A percentile compares a stretch with the other conserved stretches of the same genome.
Conservation (phyloP, 2,329 filamentous ascomycete genomes). For the Fusarium vanettenii region DNA sequence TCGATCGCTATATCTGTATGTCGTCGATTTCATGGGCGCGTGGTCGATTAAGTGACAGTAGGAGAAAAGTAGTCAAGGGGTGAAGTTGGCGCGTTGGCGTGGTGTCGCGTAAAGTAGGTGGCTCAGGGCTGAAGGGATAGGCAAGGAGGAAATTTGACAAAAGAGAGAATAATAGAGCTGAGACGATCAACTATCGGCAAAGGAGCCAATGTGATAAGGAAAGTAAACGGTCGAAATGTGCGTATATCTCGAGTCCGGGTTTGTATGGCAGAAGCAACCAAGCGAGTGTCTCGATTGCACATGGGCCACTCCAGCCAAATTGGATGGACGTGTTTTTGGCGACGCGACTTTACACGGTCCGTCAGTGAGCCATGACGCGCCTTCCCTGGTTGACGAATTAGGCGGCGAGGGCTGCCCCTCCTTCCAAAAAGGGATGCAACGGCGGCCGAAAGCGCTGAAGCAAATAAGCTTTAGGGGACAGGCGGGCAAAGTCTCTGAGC, state of each 20-base stretch:
- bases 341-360: constrained; percentile 39
- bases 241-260: constrained; percentile 7
- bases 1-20: constrained; percentile 24
- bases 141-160: background rate
- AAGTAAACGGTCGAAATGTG: background rate
- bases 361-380: constrained; percentile 36
- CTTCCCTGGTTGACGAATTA: constrained; percentile 31
- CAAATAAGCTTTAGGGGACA: background rate
- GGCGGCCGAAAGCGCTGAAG: background rate
- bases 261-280: background rate
- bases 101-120: constrained; percentile 36
- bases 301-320: constrained; percentile 36
- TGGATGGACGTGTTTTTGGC: constrained; percentile 43
- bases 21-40: constrained; percentile 43
- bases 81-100: constrained; percentile 25
- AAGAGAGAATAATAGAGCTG: background rate
- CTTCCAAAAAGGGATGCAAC: constrained; percentile 12
- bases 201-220: constrained; percentile 2
- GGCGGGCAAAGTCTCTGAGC: no score
- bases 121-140: background rate
- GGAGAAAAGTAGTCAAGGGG: constrained; percentile 14
- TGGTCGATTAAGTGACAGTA: constrained; percentile 8
- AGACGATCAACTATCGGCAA: background rate
- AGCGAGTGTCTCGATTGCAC: constrained; percentile 20
- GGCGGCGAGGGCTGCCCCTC: constrained; percentile 26